These are phyloP conservation scores for Talaromyces ruber DNA, from an alignment of 495 filamentous ascomycete genomes.

Conservation along the genomic window DNA sequence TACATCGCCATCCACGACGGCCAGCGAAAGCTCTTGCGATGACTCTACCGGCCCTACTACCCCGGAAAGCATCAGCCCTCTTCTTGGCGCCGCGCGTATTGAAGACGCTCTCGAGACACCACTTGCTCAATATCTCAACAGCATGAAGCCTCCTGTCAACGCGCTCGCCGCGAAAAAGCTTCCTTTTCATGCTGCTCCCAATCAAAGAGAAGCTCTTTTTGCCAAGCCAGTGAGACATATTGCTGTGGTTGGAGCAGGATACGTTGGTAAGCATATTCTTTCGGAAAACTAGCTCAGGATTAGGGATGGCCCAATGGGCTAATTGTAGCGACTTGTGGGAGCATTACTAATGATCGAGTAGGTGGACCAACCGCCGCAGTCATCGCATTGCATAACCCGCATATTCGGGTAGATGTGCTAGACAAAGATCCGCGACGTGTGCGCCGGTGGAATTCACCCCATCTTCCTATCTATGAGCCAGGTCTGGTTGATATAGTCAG, in stretches of 20 bases:
- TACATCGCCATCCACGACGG: conserved; percentile 14
- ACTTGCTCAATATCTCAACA: conserved; percentile 14
- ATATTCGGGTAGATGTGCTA: conserved; percentile 61
- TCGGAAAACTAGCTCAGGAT: neutral
- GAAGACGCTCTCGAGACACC: conserved; percentile 18
- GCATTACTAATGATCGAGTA: conserved; percentile 12
- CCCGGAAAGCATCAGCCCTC: conserved; percentile 37
- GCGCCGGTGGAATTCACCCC: conserved; percentile 60
- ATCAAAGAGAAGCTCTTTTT: neutral
- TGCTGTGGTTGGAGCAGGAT: conserved; percentile 57
- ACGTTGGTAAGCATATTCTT: conserved; percentile 42
- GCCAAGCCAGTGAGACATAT: conserved; percentile 40
- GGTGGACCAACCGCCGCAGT: conserved; percentile 72
- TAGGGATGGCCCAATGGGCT: neutral
- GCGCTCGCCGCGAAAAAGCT: neutral
- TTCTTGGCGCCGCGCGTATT: conserved; percentile 28
- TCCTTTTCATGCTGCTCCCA: neutral
- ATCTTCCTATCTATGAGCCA: conserved; percentile 72
- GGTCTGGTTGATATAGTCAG: conserved; percentile 61
- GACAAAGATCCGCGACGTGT: conserved; percentile 60
- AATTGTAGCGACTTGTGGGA: neutral
- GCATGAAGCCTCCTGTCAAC: neutral
- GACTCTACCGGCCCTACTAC: conserved; percentile 44
- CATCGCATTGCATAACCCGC: conserved; percentile 62
- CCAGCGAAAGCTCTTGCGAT: conserved; percentile 16